Evolutionary conservation across 2,329 filamentous ascomycete species (phyloP), one percentile per base, ranked within the genome.

Genomic region (Microdochium bolleyi): DNA sequence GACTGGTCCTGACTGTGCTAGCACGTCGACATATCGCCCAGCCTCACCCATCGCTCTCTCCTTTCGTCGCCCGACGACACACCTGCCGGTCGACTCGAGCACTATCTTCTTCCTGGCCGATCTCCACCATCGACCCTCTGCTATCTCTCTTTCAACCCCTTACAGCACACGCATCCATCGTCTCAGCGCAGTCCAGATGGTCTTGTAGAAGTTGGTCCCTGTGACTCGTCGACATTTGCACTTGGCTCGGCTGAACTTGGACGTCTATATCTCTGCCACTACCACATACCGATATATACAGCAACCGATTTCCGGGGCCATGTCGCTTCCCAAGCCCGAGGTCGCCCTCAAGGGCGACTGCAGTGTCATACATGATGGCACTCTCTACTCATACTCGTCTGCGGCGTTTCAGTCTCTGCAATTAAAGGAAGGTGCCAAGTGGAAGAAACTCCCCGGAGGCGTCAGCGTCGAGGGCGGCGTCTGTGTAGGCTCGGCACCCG

Each of bases 331-430:
- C 49, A 72, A 83, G 63, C 90, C 91, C 51, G 73, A 80, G 51
- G 78, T 83, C 64, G 75, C 85, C 57, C 73, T 96, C 66, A 80
- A 84, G 67, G 83, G 85, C 69, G 84, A 89, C 63, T 97, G 92
- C 71, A 90, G 91, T 54, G 82, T 87, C 63, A 79, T 96, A 56
- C 77, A 89, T 73, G 77, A 91, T 65, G 85, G 91, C 67, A 90
- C 84, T 13, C 82, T 97, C 51, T 97, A 95, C 73, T 84, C 88
- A 48, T 95, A 89, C 68, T 89, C 89, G 5, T 71, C 83, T 9
- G 71, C 81, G 49, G 88, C 83, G 25, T 92, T 97, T 61, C 82
- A 91, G 66, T 87, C 87, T 9, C 70, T 97, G 58, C 70, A 77
- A 13, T 71, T 97, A 57, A 71, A 80, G 57, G 70, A 83, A 58